A percentile compares a stretch with the other conserved stretches of the same genome.
phyloP scores from a whole-genome alignment of 2,329 filamentous ascomycete genomes.

The Sphaerulina populicola region DNA sequence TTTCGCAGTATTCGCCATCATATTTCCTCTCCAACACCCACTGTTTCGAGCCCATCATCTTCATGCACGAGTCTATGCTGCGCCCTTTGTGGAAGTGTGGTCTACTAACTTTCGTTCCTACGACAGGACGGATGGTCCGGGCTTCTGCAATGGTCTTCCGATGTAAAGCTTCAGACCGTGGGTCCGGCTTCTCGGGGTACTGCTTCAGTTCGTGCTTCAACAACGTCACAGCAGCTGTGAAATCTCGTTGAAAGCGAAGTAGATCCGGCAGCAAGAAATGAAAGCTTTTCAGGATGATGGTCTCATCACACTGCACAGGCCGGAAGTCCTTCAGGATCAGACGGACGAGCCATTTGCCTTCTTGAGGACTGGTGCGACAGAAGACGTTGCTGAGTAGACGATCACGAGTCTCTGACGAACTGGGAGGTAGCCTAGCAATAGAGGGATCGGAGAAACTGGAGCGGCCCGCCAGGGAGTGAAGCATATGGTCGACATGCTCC shows the following conservation, averaged over 20 bases:
- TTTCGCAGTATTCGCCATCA: constrained; percentile 80
- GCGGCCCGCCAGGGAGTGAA: constrained; percentile 59
- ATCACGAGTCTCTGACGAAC: constrained; percentile 32
- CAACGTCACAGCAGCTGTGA: constrained; percentile 52
- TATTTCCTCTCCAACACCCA: constrained; percentile 76
- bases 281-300: constrained; percentile 50
- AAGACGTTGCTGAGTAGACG: constrained; percentile 51
- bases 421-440: constrained; percentile 35
- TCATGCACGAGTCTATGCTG: constrained; percentile 62
- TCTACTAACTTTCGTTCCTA: constrained; percentile 42
- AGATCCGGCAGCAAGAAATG: constrained; percentile 64
- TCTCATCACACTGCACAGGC: constrained; percentile 56
- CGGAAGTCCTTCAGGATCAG: constrained; percentile 68
- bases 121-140: constrained; percentile 30
- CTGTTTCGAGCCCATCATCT: constrained; percentile 51
- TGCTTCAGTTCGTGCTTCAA: constrained; percentile 40
- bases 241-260: constrained; percentile 61
- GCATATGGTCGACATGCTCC: constrained; percentile 60
- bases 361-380: constrained; percentile 52
- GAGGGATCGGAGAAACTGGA: constrained; percentile 62
- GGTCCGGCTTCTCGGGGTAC: constrained; percentile 35
- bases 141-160: constrained; percentile 27
- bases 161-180: constrained; percentile 28
- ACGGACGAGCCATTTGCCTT: constrained; percentile 81
- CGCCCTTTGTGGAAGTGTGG: constrained; percentile 40